Evolutionary conservation across 2,329 filamentous ascomycete species (phyloP).

Genomic region (Plenodomus lindquistii): DNA sequence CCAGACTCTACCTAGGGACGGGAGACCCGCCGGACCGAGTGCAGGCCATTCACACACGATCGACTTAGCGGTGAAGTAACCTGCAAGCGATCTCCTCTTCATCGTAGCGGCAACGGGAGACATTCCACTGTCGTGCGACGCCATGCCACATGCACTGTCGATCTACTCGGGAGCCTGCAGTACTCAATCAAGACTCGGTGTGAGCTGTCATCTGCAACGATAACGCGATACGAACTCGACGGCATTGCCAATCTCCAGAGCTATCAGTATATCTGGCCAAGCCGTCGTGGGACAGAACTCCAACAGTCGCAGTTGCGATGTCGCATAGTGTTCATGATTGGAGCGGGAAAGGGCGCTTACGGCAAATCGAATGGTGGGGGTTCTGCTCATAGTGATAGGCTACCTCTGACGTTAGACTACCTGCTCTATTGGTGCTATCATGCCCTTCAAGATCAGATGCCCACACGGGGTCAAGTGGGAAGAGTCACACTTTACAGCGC

Average conservation of each 20-base stretch:
- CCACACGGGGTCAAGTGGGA: constrained; percentile 1
- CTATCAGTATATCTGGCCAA: not conserved
- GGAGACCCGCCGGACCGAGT: not conserved
- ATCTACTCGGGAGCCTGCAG: constrained; percentile 2
- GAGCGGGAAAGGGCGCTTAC: not conserved
- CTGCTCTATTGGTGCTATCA: no score
- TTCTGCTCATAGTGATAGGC: not conserved
- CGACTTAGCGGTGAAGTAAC: not conserved
- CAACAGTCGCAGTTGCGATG: not conserved
- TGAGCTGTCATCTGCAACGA: constrained; percentile 4
- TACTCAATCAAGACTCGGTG: not conserved
- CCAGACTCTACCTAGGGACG: no score
- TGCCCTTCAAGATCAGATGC: no score
- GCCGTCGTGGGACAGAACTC: not conserved
- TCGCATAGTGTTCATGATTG: not conserved
- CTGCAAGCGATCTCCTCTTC: not conserved
- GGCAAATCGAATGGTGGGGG: not conserved
- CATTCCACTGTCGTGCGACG: not conserved
- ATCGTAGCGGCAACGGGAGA: no score
- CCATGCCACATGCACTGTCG: constrained; percentile 4
- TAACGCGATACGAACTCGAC: not conserved
- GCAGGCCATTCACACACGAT: not conserved
- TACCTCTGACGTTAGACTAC: not conserved
- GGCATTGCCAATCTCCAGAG: not conserved
- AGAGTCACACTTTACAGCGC: not conserved